Conservation (phyloP, 192 early-diverging fungal genomes). For the Gigaspora rosea region DNA sequence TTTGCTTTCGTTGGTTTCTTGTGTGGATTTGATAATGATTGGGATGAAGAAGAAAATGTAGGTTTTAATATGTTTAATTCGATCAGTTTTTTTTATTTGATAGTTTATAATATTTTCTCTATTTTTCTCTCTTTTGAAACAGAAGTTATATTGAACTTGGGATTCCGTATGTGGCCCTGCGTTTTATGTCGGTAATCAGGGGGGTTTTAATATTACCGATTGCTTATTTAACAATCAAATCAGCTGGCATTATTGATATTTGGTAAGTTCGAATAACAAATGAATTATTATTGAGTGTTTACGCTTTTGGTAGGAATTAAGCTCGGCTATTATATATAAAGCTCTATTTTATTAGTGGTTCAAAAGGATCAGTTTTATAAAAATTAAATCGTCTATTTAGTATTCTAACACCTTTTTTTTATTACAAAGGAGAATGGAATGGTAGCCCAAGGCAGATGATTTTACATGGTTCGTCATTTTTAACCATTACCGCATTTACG, state of each 20-base stretch:
- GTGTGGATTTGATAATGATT: conserved; percentile 86
- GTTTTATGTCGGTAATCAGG: conserved; percentile 72
- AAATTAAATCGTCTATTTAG: too few relatives aligned
- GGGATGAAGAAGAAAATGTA: conserved; percentile 86
- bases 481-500: conserved; percentile 82
- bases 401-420: not conserved
- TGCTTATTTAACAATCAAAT: conserved; percentile 79
- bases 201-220: conserved; percentile 84
- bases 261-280: conserved; percentile 47
- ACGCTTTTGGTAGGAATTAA: not conserved
- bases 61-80: conserved; percentile 23
- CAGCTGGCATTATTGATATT: conserved; percentile 82
- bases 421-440: conserved; percentile 76
- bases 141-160: conserved; percentile 84
- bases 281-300: too few relatives aligned
- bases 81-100: not conserved
- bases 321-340: too few relatives aligned
- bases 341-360: too few relatives aligned
- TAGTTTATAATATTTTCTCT: not conserved
- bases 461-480: conserved; percentile 86
- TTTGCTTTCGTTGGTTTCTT: conserved; percentile 75
- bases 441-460: conserved; percentile 90
- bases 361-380: too few relatives aligned
- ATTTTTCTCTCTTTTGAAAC: not conserved
- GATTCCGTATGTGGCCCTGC: conserved; percentile 88